These are phyloP conservation scores for Mycena alexandri DNA, from an alignment of 768 basidiomycete species.

Conservation along the genomic window DNA sequence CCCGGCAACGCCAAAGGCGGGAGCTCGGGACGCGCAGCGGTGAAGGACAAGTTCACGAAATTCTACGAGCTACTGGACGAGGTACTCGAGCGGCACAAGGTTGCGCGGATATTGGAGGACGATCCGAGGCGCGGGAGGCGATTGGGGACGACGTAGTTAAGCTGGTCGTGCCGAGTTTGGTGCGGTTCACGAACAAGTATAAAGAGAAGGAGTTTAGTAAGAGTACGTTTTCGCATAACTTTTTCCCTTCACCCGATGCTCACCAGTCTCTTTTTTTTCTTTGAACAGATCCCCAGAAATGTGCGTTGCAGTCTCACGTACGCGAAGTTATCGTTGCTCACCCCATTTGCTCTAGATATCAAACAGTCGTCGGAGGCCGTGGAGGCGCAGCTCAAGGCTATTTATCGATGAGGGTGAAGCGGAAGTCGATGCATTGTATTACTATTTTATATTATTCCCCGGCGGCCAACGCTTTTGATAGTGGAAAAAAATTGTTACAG, in stretches of 20 bases:
- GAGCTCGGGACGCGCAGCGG: slow-evolving; percentile 64
- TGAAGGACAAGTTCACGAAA: slow-evolving; percentile 85
- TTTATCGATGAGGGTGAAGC: slow-evolving; percentile 60
- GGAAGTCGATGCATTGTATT: slow-evolving; percentile 15
- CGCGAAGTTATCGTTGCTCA: slow-evolving; percentile 27
- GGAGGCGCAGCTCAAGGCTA: slow-evolving; percentile 73
- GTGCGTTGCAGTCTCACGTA: slow-evolving; percentile 52
- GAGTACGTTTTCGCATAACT: slow-evolving; percentile 60
- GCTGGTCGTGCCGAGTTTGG: slow-evolving; percentile 80
- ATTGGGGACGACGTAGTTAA: slow-evolving; percentile 82
- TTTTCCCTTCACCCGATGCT: slow-evolving; percentile 1
- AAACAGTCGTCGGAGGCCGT: slow-evolving; percentile 82
- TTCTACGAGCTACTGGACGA: slow-evolving; percentile 89
- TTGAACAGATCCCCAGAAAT: slow-evolving; percentile 74
- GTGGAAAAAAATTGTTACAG: too few relatives aligned
- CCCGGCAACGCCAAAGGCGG: slow-evolving; percentile 60
- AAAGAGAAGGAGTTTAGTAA: slow-evolving; percentile 88
- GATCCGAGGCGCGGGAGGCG: slow-evolving; percentile 68
- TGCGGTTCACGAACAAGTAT: slow-evolving; percentile 81
- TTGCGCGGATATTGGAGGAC: slow-evolving; percentile 78
- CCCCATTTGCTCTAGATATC: slow-evolving; percentile 68
- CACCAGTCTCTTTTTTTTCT: slow-evolving; percentile 1
- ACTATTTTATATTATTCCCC: slow-evolving; percentile 15
- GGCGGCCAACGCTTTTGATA: too few relatives aligned
- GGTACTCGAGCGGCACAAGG: slow-evolving; percentile 78